Base-by-base conservation (phyloP, 305 asterid species). In the Ilex paraguariensis region DNA sequence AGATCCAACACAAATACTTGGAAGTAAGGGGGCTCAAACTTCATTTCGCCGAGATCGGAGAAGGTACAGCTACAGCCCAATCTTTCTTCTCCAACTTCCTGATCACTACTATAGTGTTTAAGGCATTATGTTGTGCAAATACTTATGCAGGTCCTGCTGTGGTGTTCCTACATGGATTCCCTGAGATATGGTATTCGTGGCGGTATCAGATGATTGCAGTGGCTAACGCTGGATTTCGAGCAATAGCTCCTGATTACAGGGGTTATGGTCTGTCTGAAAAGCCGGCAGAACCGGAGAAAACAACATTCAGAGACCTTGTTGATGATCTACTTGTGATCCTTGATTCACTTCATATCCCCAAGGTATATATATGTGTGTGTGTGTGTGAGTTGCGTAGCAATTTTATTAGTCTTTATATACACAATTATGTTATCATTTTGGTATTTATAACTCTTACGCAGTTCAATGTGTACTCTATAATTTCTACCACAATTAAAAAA, bases 101-200 rank as follows among this genome's bases (percentile, higher is more conserved):
- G 28, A 21, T 21, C 28, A 21, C 28, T 21, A n/a, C n/a, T 21
- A 0, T 1, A 21, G 1, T 21, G 28, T 21, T 21, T 21, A 21
- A 21, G 1, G 28, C 28, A 21, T 21, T 21, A 21, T 21, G 28
- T 21, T 21, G 28, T 21, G 28, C 28, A 21, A 21, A 21, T 21
- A 21, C 28, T 21, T 21, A 0, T 21, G 28, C 52, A 17, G 28
- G 13, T n/a, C 65, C 32, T 2, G 56, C 17, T 4, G 57, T 61
- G 39, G 12, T 61, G 46, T 48, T 61, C 21, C 14, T 46, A 12
- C 65, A 61, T n/a, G 65, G 65, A 3, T 46, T 61, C 65, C 65
- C 65, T 17, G 57, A 61, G 55, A 46, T 61, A 11, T 61, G 65
- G 65, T 61, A 61, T 12, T 45, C 56, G 12, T 61, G 65, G 65